Conservation (phyloP, 108 stramenopile genomes). For the Epithemia pelagica region DNA sequence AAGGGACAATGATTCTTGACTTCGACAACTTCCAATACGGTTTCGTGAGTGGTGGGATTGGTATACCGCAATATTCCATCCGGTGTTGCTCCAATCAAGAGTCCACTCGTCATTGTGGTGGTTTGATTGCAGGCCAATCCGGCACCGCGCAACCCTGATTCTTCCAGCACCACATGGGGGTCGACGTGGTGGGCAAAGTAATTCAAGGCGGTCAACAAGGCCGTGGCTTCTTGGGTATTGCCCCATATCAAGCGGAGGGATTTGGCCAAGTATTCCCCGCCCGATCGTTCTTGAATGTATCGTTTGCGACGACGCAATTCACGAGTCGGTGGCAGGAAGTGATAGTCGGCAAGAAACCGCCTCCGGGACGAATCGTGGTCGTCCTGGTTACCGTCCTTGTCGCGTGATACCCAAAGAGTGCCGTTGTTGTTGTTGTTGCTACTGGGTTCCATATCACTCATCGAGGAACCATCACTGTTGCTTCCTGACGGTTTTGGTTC, state of each 20-base stretch:
- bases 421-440: neutral
- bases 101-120: neutral
- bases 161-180: constrained; percentile 33
- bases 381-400: too few relatives aligned
- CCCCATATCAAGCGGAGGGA: constrained; percentile 77
- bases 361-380: constrained; percentile 10
- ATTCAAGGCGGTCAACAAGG: constrained; percentile 75
- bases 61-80: constrained; percentile 67
- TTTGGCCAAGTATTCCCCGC: constrained; percentile 8
- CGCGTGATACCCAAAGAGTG: neutral
- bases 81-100: constrained; percentile 74
- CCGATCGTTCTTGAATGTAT: neutral
- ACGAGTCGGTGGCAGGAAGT: constrained; percentile 4
- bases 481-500: neutral
- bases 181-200: constrained; percentile 53
- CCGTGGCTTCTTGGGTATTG: constrained; percentile 77
- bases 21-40: constrained; percentile 74
- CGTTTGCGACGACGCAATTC: constrained; percentile 4
- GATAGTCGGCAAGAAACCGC: constrained; percentile 65
- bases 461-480: neutral
- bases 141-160: constrained; percentile 84
- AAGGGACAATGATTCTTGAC: constrained; percentile 92
- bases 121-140: constrained; percentile 38
- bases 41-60: constrained; percentile 58
- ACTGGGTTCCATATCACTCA: neutral